phyloP scores from a whole-genome alignment of 176 grass and related monocot species.

The Rhynchospora tenuis region DNA sequence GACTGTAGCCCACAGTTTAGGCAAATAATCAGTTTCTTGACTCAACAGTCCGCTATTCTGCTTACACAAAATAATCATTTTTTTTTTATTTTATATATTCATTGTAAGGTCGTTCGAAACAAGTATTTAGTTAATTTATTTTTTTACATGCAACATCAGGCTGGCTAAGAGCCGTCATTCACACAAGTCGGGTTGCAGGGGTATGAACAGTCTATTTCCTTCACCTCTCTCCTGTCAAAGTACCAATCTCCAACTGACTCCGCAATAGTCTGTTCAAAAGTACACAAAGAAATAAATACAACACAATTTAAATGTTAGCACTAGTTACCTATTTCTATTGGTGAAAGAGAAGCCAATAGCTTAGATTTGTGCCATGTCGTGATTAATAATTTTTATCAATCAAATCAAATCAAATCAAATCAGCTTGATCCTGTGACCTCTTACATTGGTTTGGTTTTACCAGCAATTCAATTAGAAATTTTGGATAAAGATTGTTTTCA shows the following conservation, averaged over 20 bases:
- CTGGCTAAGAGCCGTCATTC: slow-evolving; percentile 7
- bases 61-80: background rate
- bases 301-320: background rate
- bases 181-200: slow-evolving; percentile 55
- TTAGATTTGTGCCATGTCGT: background rate
- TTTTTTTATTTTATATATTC: background rate
- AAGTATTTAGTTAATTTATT: background rate
- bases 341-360: background rate
- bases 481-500: background rate
- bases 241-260: slow-evolving; percentile 72
- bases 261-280: slow-evolving; percentile 38
- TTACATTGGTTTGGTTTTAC: background rate
- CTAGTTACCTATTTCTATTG: background rate
- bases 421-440: background rate
- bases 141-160: background rate
- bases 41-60: too few species aligned
- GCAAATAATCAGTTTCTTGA: too few species aligned
- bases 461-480: background rate
- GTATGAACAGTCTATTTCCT: slow-evolving; percentile 48
- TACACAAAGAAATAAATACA: background rate
- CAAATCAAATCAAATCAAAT: too few species aligned
- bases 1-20: too few species aligned
- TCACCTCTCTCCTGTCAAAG: slow-evolving; percentile 36
- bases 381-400: background rate
- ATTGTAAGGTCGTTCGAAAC: too few species aligned